phyloP scores from a whole-genome alignment of 1,139 yeast species.

The Trichomonascaceae sp. region DNA sequence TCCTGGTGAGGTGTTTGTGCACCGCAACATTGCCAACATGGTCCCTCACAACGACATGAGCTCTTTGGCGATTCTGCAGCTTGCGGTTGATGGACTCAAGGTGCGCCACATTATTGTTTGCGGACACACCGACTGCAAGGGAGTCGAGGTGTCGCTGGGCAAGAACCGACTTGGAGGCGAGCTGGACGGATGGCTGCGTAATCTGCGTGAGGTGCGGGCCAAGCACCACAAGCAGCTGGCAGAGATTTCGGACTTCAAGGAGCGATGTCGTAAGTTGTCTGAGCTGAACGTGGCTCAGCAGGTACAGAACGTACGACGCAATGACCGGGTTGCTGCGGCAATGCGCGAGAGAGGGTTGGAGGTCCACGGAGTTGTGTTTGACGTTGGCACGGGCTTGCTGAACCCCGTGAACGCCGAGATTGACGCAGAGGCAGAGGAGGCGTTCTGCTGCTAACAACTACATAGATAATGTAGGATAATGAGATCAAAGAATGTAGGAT shows the following conservation, averaged over 20 bases:
- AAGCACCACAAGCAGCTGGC: slow-evolving; percentile 32
- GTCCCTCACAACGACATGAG: slow-evolving; percentile 61
- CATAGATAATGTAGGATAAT: too few species aligned
- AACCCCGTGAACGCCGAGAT: slow-evolving; percentile 26
- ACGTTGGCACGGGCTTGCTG: slow-evolving; percentile 67
- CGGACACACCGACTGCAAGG: slow-evolving; percentile 99
- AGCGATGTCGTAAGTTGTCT: slow-evolving; percentile 51
- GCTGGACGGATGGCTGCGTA: slow-evolving; percentile 66
- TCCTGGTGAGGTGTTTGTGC: slow-evolving; percentile 94
- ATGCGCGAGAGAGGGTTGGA: slow-evolving; percentile 59
- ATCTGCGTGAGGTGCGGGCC: slow-evolving; percentile 58
- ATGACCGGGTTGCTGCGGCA: slow-evolving; percentile 66
- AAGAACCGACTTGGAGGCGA: slow-evolving; percentile 61
- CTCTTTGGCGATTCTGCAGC: slow-evolving; percentile 73
- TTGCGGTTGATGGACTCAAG: slow-evolving; percentile 77
- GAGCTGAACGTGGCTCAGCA: slow-evolving; percentile 68
- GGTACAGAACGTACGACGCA: slow-evolving; percentile 43
- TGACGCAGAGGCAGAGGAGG: neutral
- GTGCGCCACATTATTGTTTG: slow-evolving; percentile 78
- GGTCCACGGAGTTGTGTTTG: slow-evolving; percentile 81
- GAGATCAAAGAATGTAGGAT: too few species aligned
- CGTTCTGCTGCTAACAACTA: too few species aligned
- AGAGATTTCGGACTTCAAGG: slow-evolving; percentile 28
- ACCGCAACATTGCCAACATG: slow-evolving; percentile 82
- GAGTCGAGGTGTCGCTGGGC: slow-evolving; percentile 75